Evolutionary conservation across 2,329 filamentous ascomycete species (phyloP).

Genomic region (Neobulgaria alba): DNA sequence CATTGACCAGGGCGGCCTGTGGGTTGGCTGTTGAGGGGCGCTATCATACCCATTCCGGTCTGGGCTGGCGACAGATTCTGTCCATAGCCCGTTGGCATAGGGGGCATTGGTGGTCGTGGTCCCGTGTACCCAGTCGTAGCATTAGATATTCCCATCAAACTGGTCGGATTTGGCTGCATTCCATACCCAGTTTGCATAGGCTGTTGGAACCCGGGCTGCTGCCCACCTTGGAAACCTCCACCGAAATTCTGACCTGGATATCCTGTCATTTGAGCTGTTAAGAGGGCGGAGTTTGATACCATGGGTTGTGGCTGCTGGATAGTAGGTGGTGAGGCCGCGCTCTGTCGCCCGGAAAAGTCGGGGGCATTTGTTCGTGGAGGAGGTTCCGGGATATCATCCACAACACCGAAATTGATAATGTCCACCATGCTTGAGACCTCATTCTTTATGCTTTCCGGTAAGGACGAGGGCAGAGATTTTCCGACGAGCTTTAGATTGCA

Average conservation of each 20-base stretch:
- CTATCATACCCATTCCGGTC: constrained; percentile 52
- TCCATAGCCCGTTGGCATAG: constrained; percentile 71
- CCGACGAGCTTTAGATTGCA: constrained; percentile 90
- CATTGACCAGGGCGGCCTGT: constrained; percentile 91
- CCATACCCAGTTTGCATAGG: constrained; percentile 47
- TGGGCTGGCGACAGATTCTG: constrained; percentile 49
- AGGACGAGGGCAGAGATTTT: constrained; percentile 62
- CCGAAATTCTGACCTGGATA: constrained; percentile 41
- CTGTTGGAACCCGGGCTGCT: constrained; percentile 34
- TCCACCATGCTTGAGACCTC: constrained; percentile 99
- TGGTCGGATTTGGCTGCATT: constrained; percentile 61
- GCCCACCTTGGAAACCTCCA: constrained; percentile 34
- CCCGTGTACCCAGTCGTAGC: constrained; percentile 72
- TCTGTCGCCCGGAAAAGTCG: constrained; percentile 54
- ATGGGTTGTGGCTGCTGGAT: constrained; percentile 68
- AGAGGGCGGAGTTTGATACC: constrained; percentile 58
- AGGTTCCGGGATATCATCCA: constrained; percentile 57
- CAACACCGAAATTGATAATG: constrained; percentile 91
- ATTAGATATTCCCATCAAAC: constrained; percentile 57
- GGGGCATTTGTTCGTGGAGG: constrained; percentile 54
- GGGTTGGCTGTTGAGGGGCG: constrained; percentile 79
- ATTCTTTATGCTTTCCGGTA: constrained; percentile 86
- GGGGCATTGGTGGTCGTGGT: constrained; percentile 68
- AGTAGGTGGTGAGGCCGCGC: constrained; percentile 40
- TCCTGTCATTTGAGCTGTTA: constrained; percentile 61